Base-by-base conservation (phyloP, 2,329 filamentous ascomycete genomes). In the Eutypella sp. region DNA sequence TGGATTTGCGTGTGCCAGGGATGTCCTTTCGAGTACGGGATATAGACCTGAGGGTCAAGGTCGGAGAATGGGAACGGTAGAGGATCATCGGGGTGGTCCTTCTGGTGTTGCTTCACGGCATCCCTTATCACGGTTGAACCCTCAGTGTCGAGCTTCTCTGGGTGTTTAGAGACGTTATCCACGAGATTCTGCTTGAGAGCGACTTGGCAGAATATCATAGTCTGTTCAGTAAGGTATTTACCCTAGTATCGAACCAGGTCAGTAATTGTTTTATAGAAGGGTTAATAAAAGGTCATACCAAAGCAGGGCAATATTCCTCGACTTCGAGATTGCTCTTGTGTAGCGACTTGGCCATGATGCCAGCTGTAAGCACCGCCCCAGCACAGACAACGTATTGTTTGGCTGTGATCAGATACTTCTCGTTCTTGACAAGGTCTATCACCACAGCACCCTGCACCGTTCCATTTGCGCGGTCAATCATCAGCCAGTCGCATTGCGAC, bases 1-100 rank as follows among this genome's bases (percentile, higher is more conserved):
- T 60, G 52, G 31, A 61, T 60, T 49, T 59, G 53, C 2, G 53
- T 57, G 41, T 57, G 55, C 57, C 57, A 60, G 15, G 55, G 53
- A 22, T 41, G 45, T 13, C 49, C 42, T 3, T 55, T 40, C 5
- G 52, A 52, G 20, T 52, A 49, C 2, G 50, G 49, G 9, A 42
- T 45, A 29, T 53, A 51, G 27, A 51, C 25, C 6, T 57, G 47
- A 2, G 53, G 49, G 8, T 50, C 52, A 6, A 48, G 40, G 31
- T 56, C 52, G 36, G 41, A 29, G 42, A 49, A 51, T 13, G 49
- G 49, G 44, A 51, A 49, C 11, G 46, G 47, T n/a, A 51, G 22
- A 5, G 49, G 49, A 34, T 51, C 47, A 13, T n/a, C n/a, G n/a
- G n/a, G n/a, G n/a, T n/a, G n/a, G n/a, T n/a, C n/a, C n/a, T n/a